These are phyloP conservation scores for Triangularia setosa DNA, from an alignment of 2,329 filamentous ascomycete species.

Conservation along the genomic window DNA sequence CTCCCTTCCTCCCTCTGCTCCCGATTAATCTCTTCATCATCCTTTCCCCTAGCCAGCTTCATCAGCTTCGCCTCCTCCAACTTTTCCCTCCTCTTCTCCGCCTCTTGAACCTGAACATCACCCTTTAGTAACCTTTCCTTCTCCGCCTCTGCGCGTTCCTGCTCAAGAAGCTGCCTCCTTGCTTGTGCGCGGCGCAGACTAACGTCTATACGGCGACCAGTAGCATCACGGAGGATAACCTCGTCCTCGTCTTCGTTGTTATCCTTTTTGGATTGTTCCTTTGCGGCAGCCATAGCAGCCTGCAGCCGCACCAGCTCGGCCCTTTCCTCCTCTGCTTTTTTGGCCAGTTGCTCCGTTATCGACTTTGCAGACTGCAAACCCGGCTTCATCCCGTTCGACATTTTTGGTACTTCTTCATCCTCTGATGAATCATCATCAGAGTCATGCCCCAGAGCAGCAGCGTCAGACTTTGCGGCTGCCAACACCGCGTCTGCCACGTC, in stretches of 20 bases:
- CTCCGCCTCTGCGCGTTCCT: slow-evolving; percentile 64
- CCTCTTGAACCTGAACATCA: slow-evolving; percentile 74
- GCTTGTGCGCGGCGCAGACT: slow-evolving; percentile 86
- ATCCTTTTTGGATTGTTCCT: slow-evolving; percentile 17
- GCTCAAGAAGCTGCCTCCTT: slow-evolving; percentile 59
- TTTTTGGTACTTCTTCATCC: slow-evolving; percentile 35
- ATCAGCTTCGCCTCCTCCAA: slow-evolving; percentile 80
- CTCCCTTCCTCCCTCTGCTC: slow-evolving; percentile 71
- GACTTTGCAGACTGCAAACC: slow-evolving; percentile 81
- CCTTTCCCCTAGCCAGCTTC: slow-evolving; percentile 72
- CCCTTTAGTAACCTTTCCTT: slow-evolving; percentile 72
- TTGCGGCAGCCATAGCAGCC: slow-evolving; percentile 14
- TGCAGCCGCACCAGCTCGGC: slow-evolving; percentile 29
- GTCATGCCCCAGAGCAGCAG: slow-evolving; percentile 48
- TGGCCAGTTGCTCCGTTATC: slow-evolving; percentile 61
- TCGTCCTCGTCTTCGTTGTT: slow-evolving; percentile 51
- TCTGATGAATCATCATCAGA: slow-evolving; percentile 25
- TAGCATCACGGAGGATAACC: slow-evolving; percentile 93
- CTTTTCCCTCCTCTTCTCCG: slow-evolving; percentile 59
- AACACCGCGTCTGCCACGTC: slow-evolving; percentile 67
- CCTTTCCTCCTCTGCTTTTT: slow-evolving; percentile 43
- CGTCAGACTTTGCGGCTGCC: slow-evolving; percentile 45
- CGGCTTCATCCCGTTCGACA: slow-evolving; percentile 84
- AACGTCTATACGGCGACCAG: slow-evolving; percentile 88
- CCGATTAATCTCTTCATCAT: slow-evolving; percentile 81